Evolutionary conservation across 2,329 filamentous ascomycete genomes (phyloP).

Genomic region (Epichloe bromicola): DNA sequence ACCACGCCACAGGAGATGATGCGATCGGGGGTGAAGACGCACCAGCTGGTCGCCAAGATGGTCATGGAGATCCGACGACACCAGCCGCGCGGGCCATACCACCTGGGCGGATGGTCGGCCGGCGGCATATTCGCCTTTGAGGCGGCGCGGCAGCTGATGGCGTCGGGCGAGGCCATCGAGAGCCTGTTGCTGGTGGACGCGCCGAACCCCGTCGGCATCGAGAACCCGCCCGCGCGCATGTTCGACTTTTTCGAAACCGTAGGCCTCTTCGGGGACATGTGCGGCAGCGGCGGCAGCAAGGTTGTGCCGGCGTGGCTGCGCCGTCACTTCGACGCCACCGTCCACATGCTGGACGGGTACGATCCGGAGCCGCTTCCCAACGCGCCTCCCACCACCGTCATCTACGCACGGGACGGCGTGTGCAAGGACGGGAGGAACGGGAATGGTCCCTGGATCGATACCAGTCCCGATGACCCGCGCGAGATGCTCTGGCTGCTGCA

Average conservation of each 20-base stretch:
- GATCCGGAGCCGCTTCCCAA: conserved; percentile 44
- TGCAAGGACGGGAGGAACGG: conserved; percentile 22
- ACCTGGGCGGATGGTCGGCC: conserved; percentile 56
- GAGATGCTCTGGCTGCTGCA: conserved; percentile 60
- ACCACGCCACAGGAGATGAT: neutral
- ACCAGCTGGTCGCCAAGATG: neutral
- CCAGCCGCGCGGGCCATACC: conserved; percentile 5
- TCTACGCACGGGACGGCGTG: conserved; percentile 65
- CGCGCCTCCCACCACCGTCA: conserved; percentile 32
- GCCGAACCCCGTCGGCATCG: conserved; percentile 53
- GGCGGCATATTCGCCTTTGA: conserved; percentile 63
- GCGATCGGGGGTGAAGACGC: neutral
- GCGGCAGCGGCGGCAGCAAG: conserved; percentile 42
- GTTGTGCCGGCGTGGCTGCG: conserved; percentile 62
- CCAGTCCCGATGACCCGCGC: conserved; percentile 32
- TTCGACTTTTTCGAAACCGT: conserved; percentile 63
- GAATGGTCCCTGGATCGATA: conserved; percentile 39
- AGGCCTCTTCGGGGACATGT: conserved; percentile 34
- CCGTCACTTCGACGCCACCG: conserved; percentile 58
- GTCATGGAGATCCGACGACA: conserved; percentile 5
- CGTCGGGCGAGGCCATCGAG: conserved; percentile 43
- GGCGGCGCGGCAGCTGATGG: conserved; percentile 46
- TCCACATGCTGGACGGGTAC: conserved; percentile 57
- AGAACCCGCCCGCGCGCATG: conserved; percentile 48
- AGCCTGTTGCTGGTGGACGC: conserved; percentile 53